Percentiles rank a stretch among this genome's conserved stretches.
Evolutionary conservation across 2,329 filamentous ascomycete species (phyloP).

Genomic region (Hypoxylon sp.): DNA sequence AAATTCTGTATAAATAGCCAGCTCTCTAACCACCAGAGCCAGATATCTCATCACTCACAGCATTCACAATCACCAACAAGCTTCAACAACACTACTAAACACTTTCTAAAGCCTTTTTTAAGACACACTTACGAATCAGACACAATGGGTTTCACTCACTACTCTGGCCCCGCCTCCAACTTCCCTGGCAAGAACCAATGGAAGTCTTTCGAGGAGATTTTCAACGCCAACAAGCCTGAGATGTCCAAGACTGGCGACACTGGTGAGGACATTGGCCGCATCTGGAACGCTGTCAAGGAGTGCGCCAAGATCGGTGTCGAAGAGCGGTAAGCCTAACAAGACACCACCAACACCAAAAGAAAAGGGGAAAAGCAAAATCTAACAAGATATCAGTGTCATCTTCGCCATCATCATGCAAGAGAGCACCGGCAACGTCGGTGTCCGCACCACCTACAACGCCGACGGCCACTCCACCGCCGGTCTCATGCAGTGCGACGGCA

Average conservation of each 20-base stretch:
- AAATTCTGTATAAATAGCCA: constrained; percentile 32
- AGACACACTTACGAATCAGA: constrained; percentile 22
- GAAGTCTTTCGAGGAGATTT: constrained; percentile 56
- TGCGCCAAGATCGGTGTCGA: constrained; percentile 55
- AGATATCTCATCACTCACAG: constrained; percentile 29
- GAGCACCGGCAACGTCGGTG: constrained; percentile 58
- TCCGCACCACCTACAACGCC: constrained; percentile 54
- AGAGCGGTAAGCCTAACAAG: constrained; percentile 40
- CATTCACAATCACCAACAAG: constrained; percentile 29
- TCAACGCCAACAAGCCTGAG: constrained; percentile 54
- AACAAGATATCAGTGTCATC: constrained; percentile 52
- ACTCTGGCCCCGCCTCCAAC: constrained; percentile 49
- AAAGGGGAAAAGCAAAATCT: constrained; percentile 13
- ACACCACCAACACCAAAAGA: not conserved
- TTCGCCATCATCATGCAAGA: constrained; percentile 61
- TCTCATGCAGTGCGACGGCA: constrained; percentile 59
- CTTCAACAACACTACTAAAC: constrained; percentile 9
- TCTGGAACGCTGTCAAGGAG: constrained; percentile 54
- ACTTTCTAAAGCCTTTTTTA: constrained; percentile 6
- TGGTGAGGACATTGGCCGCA: constrained; percentile 54
- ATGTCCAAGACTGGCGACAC: constrained; percentile 55
- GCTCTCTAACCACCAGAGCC: constrained; percentile 1
- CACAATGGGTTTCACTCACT: constrained; percentile 42
- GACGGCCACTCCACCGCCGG: constrained; percentile 56
- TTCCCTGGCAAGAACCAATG: constrained; percentile 55